Base-by-base conservation (phyloP, 164 flowering plant species). In the Stephania yunnanensis region DNA sequence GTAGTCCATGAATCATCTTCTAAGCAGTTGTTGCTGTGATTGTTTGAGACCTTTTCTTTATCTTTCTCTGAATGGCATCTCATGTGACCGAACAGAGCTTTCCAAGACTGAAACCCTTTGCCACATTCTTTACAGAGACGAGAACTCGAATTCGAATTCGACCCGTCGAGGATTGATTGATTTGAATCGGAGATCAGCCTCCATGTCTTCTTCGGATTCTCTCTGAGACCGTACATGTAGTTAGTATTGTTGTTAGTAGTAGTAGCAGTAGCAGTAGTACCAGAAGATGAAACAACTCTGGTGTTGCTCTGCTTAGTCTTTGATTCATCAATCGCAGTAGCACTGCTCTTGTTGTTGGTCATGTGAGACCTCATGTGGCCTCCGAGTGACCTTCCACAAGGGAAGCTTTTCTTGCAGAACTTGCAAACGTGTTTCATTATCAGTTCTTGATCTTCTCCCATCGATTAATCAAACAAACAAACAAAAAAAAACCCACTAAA, bases 321-420 rank as follows among this genome's bases (percentile, higher is more conserved):
- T 71, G 74, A 81, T 76, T 63, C 84, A 73, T 71, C 68, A 52
- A 42, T 69, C 79, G 75, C 76, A 20, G 82, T 81, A 50, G 55
- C 4, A 50, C 15, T 50, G 13, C 15, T 50, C 1, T 83, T 88
- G 63, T 67, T 67, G 36, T 72, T 81, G 72, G 79, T 83, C 86
- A 89, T 72, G 78, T 94, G 98, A 80, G 96, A 88, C 89, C 97
- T 90, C 92, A 91, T 94, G 82, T 94, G 98, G 67, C 98, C 97
- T 13, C 97, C 98, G 73, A 94, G 79, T 64, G 97, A 91, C 85
- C 95, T 90, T 0, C 97, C 98, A 80, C 91, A 89, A 15, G 84
- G 81, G 75, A 92, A 94, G 44, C 82, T 85, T 83, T 90, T 92
- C 78, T 76, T 71, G 83, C 98, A 94, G 76, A 89, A 83, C 80